Conservation (phyloP, 1,284 basidiomycete genomes). For the Rhodofomes roseus region DNA sequence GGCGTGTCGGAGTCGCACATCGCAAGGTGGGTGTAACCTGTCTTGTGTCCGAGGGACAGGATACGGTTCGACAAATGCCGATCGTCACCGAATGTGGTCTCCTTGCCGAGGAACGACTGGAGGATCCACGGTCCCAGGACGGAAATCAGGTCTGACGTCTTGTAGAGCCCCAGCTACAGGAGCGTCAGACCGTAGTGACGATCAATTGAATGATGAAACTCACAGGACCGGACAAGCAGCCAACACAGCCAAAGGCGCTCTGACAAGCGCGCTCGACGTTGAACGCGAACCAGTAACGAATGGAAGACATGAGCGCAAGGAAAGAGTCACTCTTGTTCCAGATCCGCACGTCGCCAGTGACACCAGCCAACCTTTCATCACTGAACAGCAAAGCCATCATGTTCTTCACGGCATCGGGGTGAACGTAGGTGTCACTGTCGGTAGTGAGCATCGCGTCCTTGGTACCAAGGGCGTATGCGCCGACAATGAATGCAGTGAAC, state of each 20-base stretch:
- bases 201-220: neutral
- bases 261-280: conserved; percentile 23
- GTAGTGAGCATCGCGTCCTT: conserved; percentile 21
- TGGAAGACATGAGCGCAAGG: conserved; percentile 20
- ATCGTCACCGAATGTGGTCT: conserved; percentile 21
- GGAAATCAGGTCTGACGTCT: conserved; percentile 17
- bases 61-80: conserved; percentile 18
- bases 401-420: conserved; percentile 15
- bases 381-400: conserved; percentile 19
- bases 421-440: conserved; percentile 21
- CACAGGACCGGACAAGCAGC: conserved; percentile 19
- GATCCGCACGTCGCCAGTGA: conserved; percentile 21
- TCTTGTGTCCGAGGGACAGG: conserved; percentile 17
- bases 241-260: conserved; percentile 20
- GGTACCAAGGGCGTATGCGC: conserved; percentile 18
- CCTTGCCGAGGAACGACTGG: conserved; percentile 19
- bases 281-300: conserved; percentile 22
- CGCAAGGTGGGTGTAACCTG: conserved; percentile 18
- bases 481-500: conserved; percentile 22
- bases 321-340: conserved; percentile 21
- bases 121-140: conserved; percentile 22
- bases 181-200: neutral
- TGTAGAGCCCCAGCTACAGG: conserved; percentile 16
- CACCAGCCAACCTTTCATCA: conserved; percentile 14
- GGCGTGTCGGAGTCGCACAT: conserved; percentile 21